phyloP scores from a whole-genome alignment of 306 rosid genomes.

The Cyclanthera cordifolia region DNA sequence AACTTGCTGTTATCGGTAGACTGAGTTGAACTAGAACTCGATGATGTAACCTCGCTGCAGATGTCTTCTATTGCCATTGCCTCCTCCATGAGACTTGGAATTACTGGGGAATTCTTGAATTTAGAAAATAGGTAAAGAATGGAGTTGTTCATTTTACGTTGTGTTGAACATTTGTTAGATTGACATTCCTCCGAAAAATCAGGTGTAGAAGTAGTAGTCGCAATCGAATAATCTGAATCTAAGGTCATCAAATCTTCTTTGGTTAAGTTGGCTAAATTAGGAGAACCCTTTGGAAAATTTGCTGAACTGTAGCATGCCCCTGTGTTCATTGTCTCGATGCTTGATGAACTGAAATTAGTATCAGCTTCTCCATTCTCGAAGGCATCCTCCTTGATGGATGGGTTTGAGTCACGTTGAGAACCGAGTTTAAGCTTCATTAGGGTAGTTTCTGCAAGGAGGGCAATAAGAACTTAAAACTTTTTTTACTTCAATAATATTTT shows the following conservation, averaged over 20 bases:
- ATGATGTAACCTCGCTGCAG: conserved; percentile 17
- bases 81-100: conserved; percentile 23
- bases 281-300: conserved; percentile 14
- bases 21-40: conserved; percentile 23
- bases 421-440: conserved; percentile 73
- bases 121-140: conserved; percentile 46
- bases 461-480: conserved; percentile 7
- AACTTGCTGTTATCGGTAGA: conserved; percentile 7
- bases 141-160: conserved; percentile 21
- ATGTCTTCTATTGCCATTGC: conserved; percentile 11
- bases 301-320: conserved; percentile 15
- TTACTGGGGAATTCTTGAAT: conserved; percentile 20
- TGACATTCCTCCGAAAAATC: conserved; percentile 7
- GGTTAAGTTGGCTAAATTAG: conserved; percentile 8
- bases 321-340: conserved; percentile 22
- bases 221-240: conserved; percentile 32
- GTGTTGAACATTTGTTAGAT: conserved; percentile 14
- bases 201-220: not conserved
- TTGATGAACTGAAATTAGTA: conserved; percentile 27
- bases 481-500: too few species aligned
- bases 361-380: conserved; percentile 16
- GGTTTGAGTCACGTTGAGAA: conserved; percentile 32
- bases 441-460: conserved; percentile 61
- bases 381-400: conserved; percentile 13
- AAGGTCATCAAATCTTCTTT: conserved; percentile 17